These are phyloP conservation scores for Effrenium voratum DNA, from an alignment of 73 alveolate genomes.

Conservation along the genomic window DNA sequence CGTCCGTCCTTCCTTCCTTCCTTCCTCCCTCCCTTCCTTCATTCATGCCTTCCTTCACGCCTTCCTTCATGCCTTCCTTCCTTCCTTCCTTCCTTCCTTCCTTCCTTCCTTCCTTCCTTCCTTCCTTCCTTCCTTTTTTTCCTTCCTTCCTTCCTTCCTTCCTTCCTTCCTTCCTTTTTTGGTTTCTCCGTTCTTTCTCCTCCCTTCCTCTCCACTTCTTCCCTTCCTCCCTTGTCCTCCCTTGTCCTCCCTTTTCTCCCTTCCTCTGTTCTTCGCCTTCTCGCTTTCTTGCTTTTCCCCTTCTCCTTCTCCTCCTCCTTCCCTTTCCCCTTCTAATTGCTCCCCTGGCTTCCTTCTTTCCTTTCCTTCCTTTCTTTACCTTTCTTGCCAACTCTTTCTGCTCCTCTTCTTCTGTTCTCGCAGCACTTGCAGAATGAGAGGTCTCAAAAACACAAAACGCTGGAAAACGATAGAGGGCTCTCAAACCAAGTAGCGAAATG, in stretches of 20 bases:
- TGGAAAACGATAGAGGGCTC: no score
- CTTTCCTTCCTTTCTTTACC: not conserved
- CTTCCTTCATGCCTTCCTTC: slow-evolving; percentile 11
- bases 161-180: not conserved
- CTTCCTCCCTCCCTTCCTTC: slow-evolving; percentile 3
- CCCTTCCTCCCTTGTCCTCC: slow-evolving; percentile 4
- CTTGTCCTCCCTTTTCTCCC: not conserved
- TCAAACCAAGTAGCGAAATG: no score
- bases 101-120: not conserved
- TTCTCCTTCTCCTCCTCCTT: not conserved
- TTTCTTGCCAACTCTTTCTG: not conserved
- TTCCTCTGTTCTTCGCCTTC: not conserved
- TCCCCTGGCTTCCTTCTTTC: not conserved
- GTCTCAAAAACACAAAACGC: no score
- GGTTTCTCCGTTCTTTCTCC: not conserved
- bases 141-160: slow-evolving; percentile 30
- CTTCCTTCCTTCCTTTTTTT: not conserved
- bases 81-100: not conserved
- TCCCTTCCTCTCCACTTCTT: not conserved
- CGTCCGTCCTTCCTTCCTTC: not conserved
- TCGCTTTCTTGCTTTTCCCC: not conserved
- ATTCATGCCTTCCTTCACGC: not conserved
- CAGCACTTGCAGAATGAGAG: no score
- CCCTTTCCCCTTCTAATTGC: not conserved
- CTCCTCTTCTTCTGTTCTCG: not conserved